Evolutionary conservation across 331 rosid genomes (phyloP), one percentile per base, ranked within the genome.

Genomic region (Rhamnella rubrinervis): DNA sequence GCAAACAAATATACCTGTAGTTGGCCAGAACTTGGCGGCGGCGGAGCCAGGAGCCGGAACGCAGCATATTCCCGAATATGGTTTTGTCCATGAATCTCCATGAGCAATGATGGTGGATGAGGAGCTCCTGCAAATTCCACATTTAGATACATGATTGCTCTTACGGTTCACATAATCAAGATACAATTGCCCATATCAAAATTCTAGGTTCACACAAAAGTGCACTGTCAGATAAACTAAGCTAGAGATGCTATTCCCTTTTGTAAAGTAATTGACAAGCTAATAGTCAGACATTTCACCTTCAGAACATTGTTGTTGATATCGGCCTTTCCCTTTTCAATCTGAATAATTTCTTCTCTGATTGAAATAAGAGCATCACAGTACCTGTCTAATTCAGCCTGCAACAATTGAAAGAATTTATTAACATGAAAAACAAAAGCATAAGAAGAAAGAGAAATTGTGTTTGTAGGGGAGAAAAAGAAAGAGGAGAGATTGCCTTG

Each of bases 321-420:
- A 55, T 93, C 98, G 31, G 88, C 98, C 17, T 93, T 86, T 82
- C 98, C 98, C 69, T 86, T 90, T 86, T 93, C 98, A 61, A 93
- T 81, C 83, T 81, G 84, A 16, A 90, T 88, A 61, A 93, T 90
- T 78, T 93, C 98, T 77, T 90, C 75, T 75, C 98, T 82, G 59
- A 93, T 93, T 38, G 96, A 90, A 80, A 93, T 90, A 20, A 93
- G 93, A 56, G 98, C 71, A 60, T 92, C 97, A 61, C 96, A 88
- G 70, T 82, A 88, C 86, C 98, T 82, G 83, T 92, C 98, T 75
- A 93, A 75, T 88, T 93, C 98, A 11, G 97, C 97, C 98, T 93
- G 96, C 84, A 78, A 11, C 67, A n/a, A 71, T 56, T 20, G 40
- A 40, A 31, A 31, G 35, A 31, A 68, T 67, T 71, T 21, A 52